These are phyloP conservation scores for Kodamaea arcana DNA, from an alignment of 1,139 yeast species.

Conservation along the genomic window DNA sequence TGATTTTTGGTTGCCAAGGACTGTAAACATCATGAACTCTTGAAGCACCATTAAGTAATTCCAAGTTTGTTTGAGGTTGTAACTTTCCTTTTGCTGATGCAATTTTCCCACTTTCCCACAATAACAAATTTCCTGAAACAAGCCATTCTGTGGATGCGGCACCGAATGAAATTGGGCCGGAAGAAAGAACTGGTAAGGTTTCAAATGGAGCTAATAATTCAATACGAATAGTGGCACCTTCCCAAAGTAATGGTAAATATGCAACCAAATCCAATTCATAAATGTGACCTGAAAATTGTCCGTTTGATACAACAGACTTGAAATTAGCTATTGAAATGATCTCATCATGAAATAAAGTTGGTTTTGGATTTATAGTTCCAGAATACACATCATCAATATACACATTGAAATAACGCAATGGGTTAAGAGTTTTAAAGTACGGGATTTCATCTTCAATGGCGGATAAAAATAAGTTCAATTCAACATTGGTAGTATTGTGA, in stretches of 20 bases:
- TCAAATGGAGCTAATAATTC: conserved; percentile 20
- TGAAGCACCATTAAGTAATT: not conserved
- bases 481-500: conserved; percentile 27
- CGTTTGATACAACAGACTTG: conserved; percentile 24
- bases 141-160: conserved; percentile 4
- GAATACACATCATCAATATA: conserved; percentile 19
- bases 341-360: conserved; percentile 24
- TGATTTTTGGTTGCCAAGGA: conserved; percentile 6
- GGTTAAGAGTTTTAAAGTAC: conserved; percentile 19
- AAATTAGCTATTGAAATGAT: conserved; percentile 15
- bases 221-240: conserved; percentile 14
- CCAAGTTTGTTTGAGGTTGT: not conserved
- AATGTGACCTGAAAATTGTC: conserved; percentile 22
- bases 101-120: conserved; percentile 5
- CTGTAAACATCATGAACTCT: conserved; percentile 1
- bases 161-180: conserved; percentile 8
- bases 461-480: conserved; percentile 22
- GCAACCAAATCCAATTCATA: conserved; percentile 25
- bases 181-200: conserved; percentile 13
- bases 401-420: conserved; percentile 24
- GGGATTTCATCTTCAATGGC: conserved; percentile 21
- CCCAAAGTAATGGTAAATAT: conserved; percentile 29
- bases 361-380: conserved; percentile 23
- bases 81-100: conserved; percentile 3
- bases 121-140: conserved; percentile 5